phyloP scores from a whole-genome alignment of 148 eudicot species.

The Fallopia convolvulus region DNA sequence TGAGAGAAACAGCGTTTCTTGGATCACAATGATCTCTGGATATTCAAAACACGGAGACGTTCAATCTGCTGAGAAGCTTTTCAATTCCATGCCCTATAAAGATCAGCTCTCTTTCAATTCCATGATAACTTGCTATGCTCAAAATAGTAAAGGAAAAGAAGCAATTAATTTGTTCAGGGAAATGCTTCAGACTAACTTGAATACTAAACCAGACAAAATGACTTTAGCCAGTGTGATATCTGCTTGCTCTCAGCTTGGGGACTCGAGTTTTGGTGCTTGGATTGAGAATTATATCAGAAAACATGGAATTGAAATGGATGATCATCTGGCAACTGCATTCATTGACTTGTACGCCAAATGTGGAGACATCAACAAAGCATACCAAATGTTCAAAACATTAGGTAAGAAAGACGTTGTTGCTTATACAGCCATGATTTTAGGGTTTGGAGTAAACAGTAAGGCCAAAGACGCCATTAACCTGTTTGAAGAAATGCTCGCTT shows the following conservation, averaged over 20 bases:
- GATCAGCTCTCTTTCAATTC: constrained; percentile 51
- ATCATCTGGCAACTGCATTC: constrained; percentile 61
- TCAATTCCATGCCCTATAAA: constrained; percentile 28
- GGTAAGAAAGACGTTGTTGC: constrained; percentile 65
- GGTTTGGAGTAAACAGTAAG: constrained; percentile 65
- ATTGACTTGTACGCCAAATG: constrained; percentile 70
- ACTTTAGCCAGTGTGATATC: constrained; percentile 71
- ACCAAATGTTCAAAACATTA: constrained; percentile 39
- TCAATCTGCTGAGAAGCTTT: constrained; percentile 42
- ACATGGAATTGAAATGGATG: constrained; percentile 49
- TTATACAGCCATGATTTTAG: constrained; percentile 76
- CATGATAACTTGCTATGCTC: constrained; percentile 82
- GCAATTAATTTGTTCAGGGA: constrained; percentile 56
- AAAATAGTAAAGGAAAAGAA: constrained; percentile 57
- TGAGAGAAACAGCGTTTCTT: constrained; percentile 50
- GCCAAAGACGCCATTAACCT: constrained; percentile 46
- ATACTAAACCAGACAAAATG: constrained; percentile 65
- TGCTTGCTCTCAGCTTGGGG: constrained; percentile 76
- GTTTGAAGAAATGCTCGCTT: constrained; percentile 53
- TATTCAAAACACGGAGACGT: constrained; percentile 68
- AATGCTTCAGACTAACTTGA: constrained; percentile 32
- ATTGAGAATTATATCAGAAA: constrained; percentile 42
- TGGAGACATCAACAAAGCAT: constrained; percentile 62
- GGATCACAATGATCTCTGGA: constrained; percentile 65
- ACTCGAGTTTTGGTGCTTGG: constrained; percentile 40